Evolutionary conservation across 2,329 filamentous ascomycete genomes (phyloP).

Genomic region (Fusarium keratoplasticum): DNA sequence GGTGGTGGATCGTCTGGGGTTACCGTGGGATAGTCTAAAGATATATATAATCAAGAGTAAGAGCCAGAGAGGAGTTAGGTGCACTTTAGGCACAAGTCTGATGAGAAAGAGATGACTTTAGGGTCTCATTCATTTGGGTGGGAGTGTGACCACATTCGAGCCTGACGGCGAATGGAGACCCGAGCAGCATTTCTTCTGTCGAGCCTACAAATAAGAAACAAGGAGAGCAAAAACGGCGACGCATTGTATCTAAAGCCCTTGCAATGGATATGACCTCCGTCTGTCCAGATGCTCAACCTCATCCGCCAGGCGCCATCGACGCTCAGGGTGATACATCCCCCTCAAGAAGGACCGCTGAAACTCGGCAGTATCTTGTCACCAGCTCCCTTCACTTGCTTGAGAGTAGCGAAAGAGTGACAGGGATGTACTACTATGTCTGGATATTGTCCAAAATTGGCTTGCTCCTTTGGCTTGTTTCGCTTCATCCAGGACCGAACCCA

Average conservation of each 20-base stretch:
- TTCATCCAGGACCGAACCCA: not conserved
- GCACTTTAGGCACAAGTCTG: not conserved
- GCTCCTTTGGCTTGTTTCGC: not conserved
- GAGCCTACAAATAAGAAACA: not conserved
- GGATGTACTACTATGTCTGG: not conserved
- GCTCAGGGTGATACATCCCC: not conserved
- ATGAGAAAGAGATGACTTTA: not conserved
- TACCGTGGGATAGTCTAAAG: not conserved
- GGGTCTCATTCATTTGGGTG: not conserved
- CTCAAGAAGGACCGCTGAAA: not conserved
- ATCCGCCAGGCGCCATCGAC: not conserved
- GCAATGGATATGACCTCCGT: not conserved
- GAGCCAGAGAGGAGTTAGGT: not conserved
- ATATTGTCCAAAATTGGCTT: not conserved
- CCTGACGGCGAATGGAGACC: not conserved
- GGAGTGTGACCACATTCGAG: not conserved
- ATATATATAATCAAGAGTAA: not conserved
- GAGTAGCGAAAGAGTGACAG: not conserved
- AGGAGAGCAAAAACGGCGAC: too few relatives aligned
- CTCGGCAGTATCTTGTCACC: not conserved
- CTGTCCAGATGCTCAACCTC: not conserved
- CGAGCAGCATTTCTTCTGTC: not conserved
- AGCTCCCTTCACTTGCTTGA: not conserved
- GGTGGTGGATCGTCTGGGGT: not conserved
- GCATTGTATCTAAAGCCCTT: not conserved